Conservation (phyloP, 83 land plant genomes). For the Picea abies region DNA sequence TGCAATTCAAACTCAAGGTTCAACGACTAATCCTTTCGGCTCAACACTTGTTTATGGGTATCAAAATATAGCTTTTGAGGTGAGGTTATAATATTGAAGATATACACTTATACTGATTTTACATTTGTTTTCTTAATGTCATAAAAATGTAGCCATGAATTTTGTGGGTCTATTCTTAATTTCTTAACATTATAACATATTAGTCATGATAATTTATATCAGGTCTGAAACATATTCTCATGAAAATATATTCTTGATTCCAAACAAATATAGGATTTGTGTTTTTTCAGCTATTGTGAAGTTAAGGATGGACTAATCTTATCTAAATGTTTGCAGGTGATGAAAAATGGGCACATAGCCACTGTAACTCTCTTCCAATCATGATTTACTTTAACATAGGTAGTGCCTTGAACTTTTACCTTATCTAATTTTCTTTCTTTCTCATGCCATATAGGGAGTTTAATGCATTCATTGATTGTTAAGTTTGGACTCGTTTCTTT, state of each 20-base stretch:
- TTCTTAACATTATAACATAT: not conserved
- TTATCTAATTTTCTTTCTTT: not conserved
- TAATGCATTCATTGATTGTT: no score
- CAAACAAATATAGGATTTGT: not conserved
- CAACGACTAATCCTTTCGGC: constrained; percentile 92
- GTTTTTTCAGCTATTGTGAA: not conserved
- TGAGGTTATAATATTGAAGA: constrained; percentile 11
- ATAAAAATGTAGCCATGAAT: not conserved
- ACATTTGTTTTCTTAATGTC: not conserved
- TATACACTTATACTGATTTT: not conserved
- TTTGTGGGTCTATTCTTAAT: not conserved
- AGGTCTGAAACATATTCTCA: not conserved
- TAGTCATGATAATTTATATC: constrained; percentile 1
- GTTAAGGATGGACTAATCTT: not conserved
- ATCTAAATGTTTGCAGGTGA: constrained; percentile 48
- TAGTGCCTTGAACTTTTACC: not conserved
- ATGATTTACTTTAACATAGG: constrained; percentile 7
- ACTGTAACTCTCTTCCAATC: constrained; percentile 91
- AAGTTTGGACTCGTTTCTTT: no score
- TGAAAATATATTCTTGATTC: not conserved
- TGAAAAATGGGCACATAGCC: constrained; percentile 93
- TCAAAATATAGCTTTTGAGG: constrained; percentile 94
- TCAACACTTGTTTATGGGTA: constrained; percentile 95
- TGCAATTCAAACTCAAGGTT: constrained; percentile 97
- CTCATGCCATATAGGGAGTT: no score